Base-by-base conservation (phyloP, 345 rosid genomes). In the Sisymbrium irio region DNA sequence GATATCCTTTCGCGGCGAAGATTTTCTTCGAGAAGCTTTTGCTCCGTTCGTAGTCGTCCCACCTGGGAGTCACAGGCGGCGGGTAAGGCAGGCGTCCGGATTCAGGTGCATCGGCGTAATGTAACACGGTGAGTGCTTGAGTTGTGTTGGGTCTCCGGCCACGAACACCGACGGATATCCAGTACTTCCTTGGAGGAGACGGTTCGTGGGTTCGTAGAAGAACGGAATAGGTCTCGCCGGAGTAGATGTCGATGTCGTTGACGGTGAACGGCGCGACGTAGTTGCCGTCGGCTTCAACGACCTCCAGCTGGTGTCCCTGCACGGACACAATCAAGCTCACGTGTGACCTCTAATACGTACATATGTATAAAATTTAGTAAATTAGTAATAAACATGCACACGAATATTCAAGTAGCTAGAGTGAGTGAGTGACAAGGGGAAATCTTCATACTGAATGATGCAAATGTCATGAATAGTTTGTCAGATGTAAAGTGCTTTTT, bases 231-330 rank as follows among this genome's bases (percentile, higher is more conserved):
- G 87, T 91, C 68, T 94, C 93, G 22, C 98, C 98, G 10, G 95
- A 89, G 44, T 89, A 88, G 4, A 91, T 81, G 80, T 88, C 90
- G 13, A 94, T 35, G 63, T 87, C 83, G 5, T 81, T 51, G 0
- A 81, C 85, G 18, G 63, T 62, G 32, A 91, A 91, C n/a, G 93
- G 96, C 25, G 83, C 65, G 11, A 94, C 81, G 57, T 89, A 86
- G 69, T 94, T 89, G 9, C 97, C 92, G 77, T 93, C 98, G 0
- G 96, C 97, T 82, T 91, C 98, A 8, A 93, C 96, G 25, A 87
- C 97, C 8, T 47, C 14, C 76, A 93, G 79, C 8, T 78, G 72
- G 80, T 93, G 98, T 71, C 77, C 74, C 97, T 91, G 41, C 74
- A 76, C 28, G 41, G 3, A 19, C 19, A 17, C 3, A 45, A 53